phyloP scores from a whole-genome alignment of 2,329 filamentous ascomycete genomes.

The Myriosclerotinia scirpicola region DNA sequence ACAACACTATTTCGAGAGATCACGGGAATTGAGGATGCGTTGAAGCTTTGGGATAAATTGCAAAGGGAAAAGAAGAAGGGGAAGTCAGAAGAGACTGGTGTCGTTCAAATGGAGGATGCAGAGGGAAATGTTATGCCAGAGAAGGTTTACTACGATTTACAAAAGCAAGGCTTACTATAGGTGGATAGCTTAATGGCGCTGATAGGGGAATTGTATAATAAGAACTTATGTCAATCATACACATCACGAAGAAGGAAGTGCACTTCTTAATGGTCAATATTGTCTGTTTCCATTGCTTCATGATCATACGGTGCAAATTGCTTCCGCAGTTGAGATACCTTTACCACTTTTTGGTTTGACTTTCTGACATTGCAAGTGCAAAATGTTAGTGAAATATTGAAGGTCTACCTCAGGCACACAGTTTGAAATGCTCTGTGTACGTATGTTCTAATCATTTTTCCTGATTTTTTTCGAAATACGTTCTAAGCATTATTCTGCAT shows the following conservation, averaged over 20 bases:
- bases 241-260: not conserved
- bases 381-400: not conserved
- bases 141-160: slow-evolving; percentile 94
- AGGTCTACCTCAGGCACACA: not conserved
- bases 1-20: slow-evolving; percentile 92
- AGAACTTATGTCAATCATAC: slow-evolving; percentile 15
- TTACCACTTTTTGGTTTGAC: not conserved
- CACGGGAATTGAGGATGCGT: slow-evolving; percentile 83
- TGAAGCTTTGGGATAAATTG: slow-evolving; percentile 90
- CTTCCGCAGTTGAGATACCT: not conserved
- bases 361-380: not conserved
- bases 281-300: not conserved
- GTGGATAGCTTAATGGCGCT: slow-evolving; percentile 8
- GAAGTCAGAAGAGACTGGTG: slow-evolving; percentile 72
- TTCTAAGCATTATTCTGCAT: not conserved
- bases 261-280: not conserved
- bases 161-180: slow-evolving; percentile 82
- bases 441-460: not conserved
- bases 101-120: slow-evolving; percentile 98
- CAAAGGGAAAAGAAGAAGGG: slow-evolving; percentile 79
- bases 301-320: not conserved
- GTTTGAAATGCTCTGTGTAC: not conserved
- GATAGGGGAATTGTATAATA: slow-evolving; percentile 2
- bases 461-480: too few relatives aligned
- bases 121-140: slow-evolving; percentile 99